phyloP scores from a whole-genome alignment of 805 yeast species.

The Maudiozyma serrabonitensis region DNA sequence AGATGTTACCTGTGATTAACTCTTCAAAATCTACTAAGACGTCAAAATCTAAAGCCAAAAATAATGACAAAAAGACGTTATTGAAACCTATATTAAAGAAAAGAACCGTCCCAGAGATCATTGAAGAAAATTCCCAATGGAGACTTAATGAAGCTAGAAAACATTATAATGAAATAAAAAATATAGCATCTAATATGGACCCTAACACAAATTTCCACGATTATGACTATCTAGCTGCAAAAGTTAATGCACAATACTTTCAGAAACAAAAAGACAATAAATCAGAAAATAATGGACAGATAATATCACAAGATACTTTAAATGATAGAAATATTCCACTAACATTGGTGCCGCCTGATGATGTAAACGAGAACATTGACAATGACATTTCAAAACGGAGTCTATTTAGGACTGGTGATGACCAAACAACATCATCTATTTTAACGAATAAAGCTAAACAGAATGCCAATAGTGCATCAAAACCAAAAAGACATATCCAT shows the following conservation, averaged over 20 bases:
- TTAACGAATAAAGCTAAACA: constrained; percentile 11
- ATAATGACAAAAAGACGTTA: constrained; percentile 12
- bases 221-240: constrained; percentile 28
- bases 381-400: background rate
- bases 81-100: constrained; percentile 84
- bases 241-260: constrained; percentile 30
- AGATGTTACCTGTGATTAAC: constrained; percentile 16
- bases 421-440: constrained; percentile 10
- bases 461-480: constrained; percentile 1
- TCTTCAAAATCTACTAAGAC: constrained; percentile 2
- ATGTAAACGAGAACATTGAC: background rate
- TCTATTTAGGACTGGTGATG: background rate
- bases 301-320: background rate
- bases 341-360: background rate
- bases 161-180: constrained; percentile 37
- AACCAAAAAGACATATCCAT: constrained; percentile 57
- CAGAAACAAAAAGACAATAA: constrained; percentile 1
- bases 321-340: background rate
- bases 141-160: constrained; percentile 44
- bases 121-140: constrained; percentile 31
- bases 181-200: constrained; percentile 18
- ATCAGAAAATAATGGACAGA: background rate
- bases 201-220: constrained; percentile 22
- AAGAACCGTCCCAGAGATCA: constrained; percentile 74
- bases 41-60: constrained; percentile 7